Conservation (phyloP, 169 alveolate species). For the Babesia sp. region DNA sequence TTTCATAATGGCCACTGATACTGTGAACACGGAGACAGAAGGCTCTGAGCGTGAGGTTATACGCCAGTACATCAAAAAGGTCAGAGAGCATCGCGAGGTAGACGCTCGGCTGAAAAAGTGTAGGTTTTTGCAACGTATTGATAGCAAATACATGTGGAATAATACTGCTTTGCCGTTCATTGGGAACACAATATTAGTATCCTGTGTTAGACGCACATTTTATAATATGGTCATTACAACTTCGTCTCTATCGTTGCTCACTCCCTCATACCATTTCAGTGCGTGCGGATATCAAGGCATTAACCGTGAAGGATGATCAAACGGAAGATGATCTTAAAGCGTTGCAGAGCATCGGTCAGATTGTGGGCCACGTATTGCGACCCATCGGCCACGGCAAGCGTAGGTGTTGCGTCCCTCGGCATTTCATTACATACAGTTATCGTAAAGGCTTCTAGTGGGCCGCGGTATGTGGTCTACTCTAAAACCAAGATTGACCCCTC, state of each 20-base stretch:
- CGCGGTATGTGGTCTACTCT: conserved; percentile 96
- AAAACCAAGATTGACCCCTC: conserved; percentile 91
- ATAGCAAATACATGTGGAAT: not conserved
- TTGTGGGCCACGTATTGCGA: conserved; percentile 96
- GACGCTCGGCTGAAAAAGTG: conserved; percentile 56
- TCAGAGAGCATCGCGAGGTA: conserved; percentile 60
- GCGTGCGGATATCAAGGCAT: conserved; percentile 77
- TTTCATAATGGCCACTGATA: conserved; percentile 14
- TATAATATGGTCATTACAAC: not conserved
- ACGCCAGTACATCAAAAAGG: conserved; percentile 57
- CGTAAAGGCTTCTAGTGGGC: conserved; percentile 95
- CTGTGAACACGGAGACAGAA: conserved; percentile 26
- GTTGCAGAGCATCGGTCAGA: conserved; percentile 96
- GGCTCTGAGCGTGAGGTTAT: conserved; percentile 63
- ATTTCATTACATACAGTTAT: conserved; percentile 71
- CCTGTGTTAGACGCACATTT: not conserved
- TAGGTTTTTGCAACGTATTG: not conserved
- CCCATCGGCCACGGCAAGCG: conserved; percentile 92
- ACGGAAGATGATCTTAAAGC: conserved; percentile 96
- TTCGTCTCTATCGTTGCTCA: too few relatives aligned
- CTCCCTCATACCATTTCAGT: too few relatives aligned
- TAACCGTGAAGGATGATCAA: conserved; percentile 85
- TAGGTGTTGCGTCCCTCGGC: not conserved
- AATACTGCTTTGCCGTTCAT: not conserved
- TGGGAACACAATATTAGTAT: not conserved